Evolutionary conservation across 352 stramenopile genomes (phyloP).

Genomic region (Globisporangium barbulae): DNA sequence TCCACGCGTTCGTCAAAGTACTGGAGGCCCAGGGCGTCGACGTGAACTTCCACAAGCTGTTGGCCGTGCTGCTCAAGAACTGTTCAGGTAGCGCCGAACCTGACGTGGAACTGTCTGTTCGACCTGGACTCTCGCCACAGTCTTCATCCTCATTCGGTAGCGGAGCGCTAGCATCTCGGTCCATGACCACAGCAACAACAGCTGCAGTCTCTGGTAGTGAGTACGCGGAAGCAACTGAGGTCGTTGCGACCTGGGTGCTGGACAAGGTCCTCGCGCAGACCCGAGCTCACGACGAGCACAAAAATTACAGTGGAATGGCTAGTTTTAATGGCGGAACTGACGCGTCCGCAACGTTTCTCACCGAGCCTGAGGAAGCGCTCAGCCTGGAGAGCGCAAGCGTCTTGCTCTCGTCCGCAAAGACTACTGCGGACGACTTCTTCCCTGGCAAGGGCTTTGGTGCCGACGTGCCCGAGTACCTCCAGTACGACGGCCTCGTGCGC

Average conservation of each 20-base stretch:
- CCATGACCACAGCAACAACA: neutral
- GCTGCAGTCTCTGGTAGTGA: neutral
- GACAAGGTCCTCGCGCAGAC: constrained; percentile 20
- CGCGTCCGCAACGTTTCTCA: constrained; percentile 37
- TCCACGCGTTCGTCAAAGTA: constrained; percentile 29
- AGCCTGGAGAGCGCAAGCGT: constrained; percentile 7
- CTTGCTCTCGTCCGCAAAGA: constrained; percentile 2
- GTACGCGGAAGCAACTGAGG: constrained; percentile 19
- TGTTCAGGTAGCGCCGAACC: neutral
- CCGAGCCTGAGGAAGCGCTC: constrained; percentile 34
- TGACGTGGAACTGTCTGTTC: neutral
- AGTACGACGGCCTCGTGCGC: constrained; percentile 55
- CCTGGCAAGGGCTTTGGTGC: constrained; percentile 25
- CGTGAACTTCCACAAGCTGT: constrained; percentile 27
- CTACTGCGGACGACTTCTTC: constrained; percentile 33
- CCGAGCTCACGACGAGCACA: constrained; percentile 3
- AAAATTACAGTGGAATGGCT: neutral
- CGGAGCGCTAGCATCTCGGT: neutral
- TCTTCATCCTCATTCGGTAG: neutral
- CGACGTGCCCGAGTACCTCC: constrained; percentile 52
- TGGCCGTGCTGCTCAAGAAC: constrained; percentile 21
- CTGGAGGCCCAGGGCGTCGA: constrained; percentile 32
- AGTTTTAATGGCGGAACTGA: neutral
- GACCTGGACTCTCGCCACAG: neutral
- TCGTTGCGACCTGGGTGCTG: constrained; percentile 15